phyloP scores from a whole-genome alignment of 805 yeast genomes.

The Yamadazyma ubonensis region DNA sequence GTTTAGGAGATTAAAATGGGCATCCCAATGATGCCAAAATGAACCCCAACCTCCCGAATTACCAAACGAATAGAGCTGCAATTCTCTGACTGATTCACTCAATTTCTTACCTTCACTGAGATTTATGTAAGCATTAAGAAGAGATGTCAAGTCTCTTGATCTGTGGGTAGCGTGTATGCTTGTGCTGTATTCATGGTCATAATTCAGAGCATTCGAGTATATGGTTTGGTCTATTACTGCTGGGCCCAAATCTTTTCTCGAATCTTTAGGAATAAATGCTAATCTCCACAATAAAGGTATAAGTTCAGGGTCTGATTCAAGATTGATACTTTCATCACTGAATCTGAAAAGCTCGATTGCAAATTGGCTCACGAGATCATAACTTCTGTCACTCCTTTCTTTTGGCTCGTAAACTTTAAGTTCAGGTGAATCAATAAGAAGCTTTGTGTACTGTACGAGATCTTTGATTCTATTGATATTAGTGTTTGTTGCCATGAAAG shows the following conservation, averaged over 20 bases:
- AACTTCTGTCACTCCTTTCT: conserved; percentile 19
- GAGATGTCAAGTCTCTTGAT: conserved; percentile 28
- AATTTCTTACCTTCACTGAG: conserved; percentile 2
- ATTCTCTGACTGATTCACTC: conserved; percentile 28
- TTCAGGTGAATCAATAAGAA: conserved; percentile 36
- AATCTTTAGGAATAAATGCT: conserved; percentile 16
- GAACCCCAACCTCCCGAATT: conserved; percentile 36
- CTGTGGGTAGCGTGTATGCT: conserved; percentile 26
- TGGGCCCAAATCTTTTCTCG: conserved; percentile 20
- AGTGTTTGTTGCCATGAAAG: conserved; percentile 11
- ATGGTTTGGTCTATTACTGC: conserved; percentile 24
- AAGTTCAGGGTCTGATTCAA: conserved; percentile 27
- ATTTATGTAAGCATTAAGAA: conserved; percentile 21
- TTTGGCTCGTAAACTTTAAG: conserved; percentile 2
- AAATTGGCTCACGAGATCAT: conserved; percentile 28
- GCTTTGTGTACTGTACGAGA: conserved; percentile 28
- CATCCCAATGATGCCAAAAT: conserved; percentile 43
- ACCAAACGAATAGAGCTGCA: conserved; percentile 37
- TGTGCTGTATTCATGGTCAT: conserved; percentile 3
- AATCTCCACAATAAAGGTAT: conserved; percentile 37
- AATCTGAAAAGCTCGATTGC: conserved; percentile 27
- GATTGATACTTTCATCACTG: conserved; percentile 22
- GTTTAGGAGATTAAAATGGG: conserved; percentile 15
- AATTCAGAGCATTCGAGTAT: conserved; percentile 14
- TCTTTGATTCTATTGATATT: conserved; percentile 25